Base-by-base conservation (phyloP, 441 rosid genomes). In the Viola pubescens region DNA sequence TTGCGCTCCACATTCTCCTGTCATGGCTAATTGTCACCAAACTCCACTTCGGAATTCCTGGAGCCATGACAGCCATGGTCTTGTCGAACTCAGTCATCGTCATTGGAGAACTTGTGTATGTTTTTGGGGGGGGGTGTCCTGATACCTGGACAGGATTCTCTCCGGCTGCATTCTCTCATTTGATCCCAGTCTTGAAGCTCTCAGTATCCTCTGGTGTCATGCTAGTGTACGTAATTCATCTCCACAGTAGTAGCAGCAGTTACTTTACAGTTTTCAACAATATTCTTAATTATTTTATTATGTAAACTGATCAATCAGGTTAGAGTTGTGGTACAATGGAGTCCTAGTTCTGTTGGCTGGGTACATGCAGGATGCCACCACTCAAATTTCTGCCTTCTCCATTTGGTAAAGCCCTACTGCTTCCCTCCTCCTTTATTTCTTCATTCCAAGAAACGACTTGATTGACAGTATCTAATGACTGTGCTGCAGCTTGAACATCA, bases 131-230 rank as follows among this genome's bases (percentile, higher is more conserved):
- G 3, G 77, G 96, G 86, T 86, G 94, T 34, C 81, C 76, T 0
- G 54, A 77, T 48, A 75, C 94, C 9, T 89, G 96, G 94, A 81
- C 65, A 10, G 96, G 96, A 47, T 79, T 89, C 60, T 68, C 70
- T 9, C 42, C 3, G 37, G 84, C 81, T 54, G 85, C 90, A 5
- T 81, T 83, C 54, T 7, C 62, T 48, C 83, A 82, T 62, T 44
- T 89, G 2, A 45, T 73, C 26, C 88, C 94, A 1, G 67, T 79
- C 3, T 38, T 87, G 13, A 87, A 82, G 74, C 88, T 89, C 61
- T 85, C 97, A 0, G 5, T 84, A 3, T 77, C 94, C 9, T 89
- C 94, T 2, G 94, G 87, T 14, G 42, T 86, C 37, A 89, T 86
- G 94, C 7, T 89, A 26, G 34, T 26, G 34, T 26, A 26, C 34